Evolutionary conservation across 2,329 filamentous ascomycete species (phyloP).

Genomic region (Polytolypa hystricis): DNA sequence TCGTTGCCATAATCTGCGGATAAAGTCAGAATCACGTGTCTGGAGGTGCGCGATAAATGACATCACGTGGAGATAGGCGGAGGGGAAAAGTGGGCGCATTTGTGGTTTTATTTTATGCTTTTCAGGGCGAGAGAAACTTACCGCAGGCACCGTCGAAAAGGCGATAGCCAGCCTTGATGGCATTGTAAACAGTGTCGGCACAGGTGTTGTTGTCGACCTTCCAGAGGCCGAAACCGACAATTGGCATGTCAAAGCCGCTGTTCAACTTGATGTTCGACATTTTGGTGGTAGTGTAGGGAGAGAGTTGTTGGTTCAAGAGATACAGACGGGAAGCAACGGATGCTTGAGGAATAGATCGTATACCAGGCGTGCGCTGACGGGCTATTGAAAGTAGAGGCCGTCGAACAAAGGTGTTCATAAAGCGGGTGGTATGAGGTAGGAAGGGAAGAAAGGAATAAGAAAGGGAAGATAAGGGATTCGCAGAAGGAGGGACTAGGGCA

Average conservation of each 20-base stretch:
- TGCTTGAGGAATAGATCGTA: not conserved
- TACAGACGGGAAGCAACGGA: not conserved
- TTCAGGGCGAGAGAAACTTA: too few species aligned
- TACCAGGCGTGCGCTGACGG: not conserved
- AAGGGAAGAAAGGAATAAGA: not conserved
- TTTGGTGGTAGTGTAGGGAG: conserved; percentile 1
- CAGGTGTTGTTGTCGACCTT: conserved; percentile 66
- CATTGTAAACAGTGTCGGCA: conserved; percentile 67
- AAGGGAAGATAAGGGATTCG: too few species aligned
- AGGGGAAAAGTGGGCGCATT: too few species aligned
- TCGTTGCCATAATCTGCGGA: conserved; percentile 69
- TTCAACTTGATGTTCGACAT: conserved; percentile 17
- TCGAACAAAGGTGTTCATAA: not conserved
- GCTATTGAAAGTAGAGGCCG: not conserved
- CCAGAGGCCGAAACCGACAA: conserved; percentile 51
- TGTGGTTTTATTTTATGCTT: not conserved
- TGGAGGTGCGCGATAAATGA: not conserved
- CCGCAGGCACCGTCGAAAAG: conserved; percentile 51
- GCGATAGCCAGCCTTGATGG: conserved; percentile 50
- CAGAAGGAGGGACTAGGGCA: too few species aligned
- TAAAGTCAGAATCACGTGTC: not conserved
- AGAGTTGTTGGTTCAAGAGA: conserved; percentile 1
- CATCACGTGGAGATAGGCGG: not conserved
- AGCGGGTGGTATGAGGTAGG: not conserved
- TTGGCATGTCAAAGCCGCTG: conserved; percentile 29